A percentile compares a stretch with the other conserved stretches of the same genome.
phyloP scores from a whole-genome alignment of 768 basidiomycete genomes.

The Suillus americanus region DNA sequence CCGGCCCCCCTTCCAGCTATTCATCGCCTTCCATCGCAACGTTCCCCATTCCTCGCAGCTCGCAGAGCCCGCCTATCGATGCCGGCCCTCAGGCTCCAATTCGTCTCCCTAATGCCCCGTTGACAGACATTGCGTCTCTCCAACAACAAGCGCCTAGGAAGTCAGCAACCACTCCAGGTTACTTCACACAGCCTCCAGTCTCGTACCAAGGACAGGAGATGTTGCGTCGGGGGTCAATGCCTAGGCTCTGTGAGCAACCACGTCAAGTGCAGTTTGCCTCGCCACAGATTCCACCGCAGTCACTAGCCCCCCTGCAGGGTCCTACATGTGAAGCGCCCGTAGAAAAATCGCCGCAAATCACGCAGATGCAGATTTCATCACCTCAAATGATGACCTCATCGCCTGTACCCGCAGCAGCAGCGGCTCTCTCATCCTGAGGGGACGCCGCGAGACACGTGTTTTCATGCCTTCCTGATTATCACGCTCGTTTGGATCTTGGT shows the following conservation, averaged over 20 bases:
- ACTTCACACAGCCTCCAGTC: slow-evolving; percentile 30
- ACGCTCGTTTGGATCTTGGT: slow-evolving; percentile 17
- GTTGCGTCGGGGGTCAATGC: slow-evolving; percentile 33
- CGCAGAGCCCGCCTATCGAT: slow-evolving; percentile 49
- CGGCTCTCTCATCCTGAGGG: slow-evolving; percentile 22
- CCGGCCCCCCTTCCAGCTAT: slow-evolving; percentile 61
- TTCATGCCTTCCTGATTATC: background rate
- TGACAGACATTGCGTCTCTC: slow-evolving; percentile 65
- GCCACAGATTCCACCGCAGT: slow-evolving; percentile 30
- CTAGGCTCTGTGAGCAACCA: slow-evolving; percentile 16
- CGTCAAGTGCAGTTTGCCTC: slow-evolving; percentile 30
- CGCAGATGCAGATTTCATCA: slow-evolving; percentile 22
- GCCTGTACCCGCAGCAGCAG: slow-evolving; percentile 15
- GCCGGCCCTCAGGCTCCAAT: slow-evolving; percentile 48
- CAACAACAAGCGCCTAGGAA: slow-evolving; percentile 37
- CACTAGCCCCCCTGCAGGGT: slow-evolving; percentile 24
- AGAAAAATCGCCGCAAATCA: slow-evolving; percentile 21
- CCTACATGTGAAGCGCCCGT: slow-evolving; percentile 25
- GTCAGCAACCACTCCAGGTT: slow-evolving; percentile 30
- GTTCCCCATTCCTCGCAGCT: slow-evolving; percentile 61
- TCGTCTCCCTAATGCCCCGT: slow-evolving; percentile 70
- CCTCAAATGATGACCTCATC: slow-evolving; percentile 26
- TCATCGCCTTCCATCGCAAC: slow-evolving; percentile 61
- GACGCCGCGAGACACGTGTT: background rate
- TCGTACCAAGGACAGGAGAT: slow-evolving; percentile 28